Conservation (phyloP, 176 grass and related monocot genomes). For the Phragmites australis region DNA sequence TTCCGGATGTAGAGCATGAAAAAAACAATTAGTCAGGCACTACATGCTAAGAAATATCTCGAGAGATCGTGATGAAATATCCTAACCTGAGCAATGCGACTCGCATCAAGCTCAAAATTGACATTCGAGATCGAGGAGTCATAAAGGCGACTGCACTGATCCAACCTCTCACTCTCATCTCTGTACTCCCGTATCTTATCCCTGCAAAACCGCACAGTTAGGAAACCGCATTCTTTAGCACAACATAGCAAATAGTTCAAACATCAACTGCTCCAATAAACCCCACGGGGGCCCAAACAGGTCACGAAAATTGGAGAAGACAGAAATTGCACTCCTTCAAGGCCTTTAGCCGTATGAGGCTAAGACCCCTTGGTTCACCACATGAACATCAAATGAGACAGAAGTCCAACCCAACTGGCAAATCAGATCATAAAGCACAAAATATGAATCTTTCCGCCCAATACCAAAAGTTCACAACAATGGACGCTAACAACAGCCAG, state of each 20-base stretch:
- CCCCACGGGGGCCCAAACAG: not conserved
- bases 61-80: not conserved
- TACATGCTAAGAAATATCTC: not conserved
- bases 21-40: conserved; percentile 19
- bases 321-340: not conserved
- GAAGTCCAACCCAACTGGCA: not conserved
- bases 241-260: not conserved
- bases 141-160: conserved; percentile 80
- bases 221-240: not conserved
- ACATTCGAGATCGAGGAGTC: conserved; percentile 79
- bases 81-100: conserved; percentile 76
- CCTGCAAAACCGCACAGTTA: conserved; percentile 50
- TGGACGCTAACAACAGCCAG: not conserved
- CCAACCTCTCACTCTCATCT: conserved; percentile 88
- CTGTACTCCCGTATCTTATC: conserved; percentile 74
- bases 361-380: not conserved
- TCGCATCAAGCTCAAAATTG: conserved; percentile 79
- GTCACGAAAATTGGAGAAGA: not conserved
- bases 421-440: not conserved
- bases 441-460: not conserved
- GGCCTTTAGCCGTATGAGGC: not conserved
- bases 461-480: conserved; percentile 8
- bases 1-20: not conserved
- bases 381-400: not conserved
- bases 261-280: conserved; percentile 1